phyloP scores from a whole-genome alignment of 2,329 filamentous ascomycete genomes.

The Epichloe elymi region DNA sequence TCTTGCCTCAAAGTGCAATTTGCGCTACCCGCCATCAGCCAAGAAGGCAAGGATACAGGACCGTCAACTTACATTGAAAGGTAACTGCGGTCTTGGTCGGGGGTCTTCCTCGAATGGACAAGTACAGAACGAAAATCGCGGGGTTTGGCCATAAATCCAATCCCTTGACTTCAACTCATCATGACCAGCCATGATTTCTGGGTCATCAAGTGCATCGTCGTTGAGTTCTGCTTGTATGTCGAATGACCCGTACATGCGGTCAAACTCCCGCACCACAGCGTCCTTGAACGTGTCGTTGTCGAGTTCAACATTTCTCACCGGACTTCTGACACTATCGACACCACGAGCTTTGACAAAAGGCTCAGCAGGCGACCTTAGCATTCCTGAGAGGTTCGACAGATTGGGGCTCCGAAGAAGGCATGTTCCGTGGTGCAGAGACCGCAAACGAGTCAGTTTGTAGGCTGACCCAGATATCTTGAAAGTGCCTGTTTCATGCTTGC shows the following conservation, averaged over 20 bases:
- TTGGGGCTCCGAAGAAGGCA: conserved; percentile 71
- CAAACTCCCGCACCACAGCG: conserved; percentile 53
- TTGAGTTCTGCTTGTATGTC: conserved; percentile 30
- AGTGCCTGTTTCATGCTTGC: conserved; percentile 15
- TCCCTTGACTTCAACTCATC: conserved; percentile 37
- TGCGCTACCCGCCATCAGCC: conserved; percentile 12
- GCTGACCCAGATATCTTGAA: conserved; percentile 89
- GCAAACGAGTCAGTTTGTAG: conserved; percentile 74
- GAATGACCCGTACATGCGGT: conserved; percentile 44
- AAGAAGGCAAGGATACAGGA: not conserved
- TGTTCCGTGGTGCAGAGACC: conserved; percentile 86
- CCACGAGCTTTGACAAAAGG: conserved; percentile 68
- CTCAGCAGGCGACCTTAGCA: conserved; percentile 67
- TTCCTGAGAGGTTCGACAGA: conserved; percentile 51
- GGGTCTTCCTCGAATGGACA: conserved; percentile 45
- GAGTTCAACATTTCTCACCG: conserved; percentile 65
- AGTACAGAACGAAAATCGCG: conserved; percentile 62
- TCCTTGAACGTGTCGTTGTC: conserved; percentile 31
- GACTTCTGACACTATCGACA: conserved; percentile 81
- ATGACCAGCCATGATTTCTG: conserved; percentile 30
- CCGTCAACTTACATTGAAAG: conserved; percentile 27
- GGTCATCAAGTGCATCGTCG: conserved; percentile 33
- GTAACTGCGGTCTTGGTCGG: conserved; percentile 37
- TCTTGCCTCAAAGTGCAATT: conserved; percentile 22
- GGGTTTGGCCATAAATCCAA: conserved; percentile 81